Percentiles rank a stretch among this genome's conserved stretches.
Conservation (phyloP, 1,139 yeast genomes). For the Diutina catenulata region DNA sequence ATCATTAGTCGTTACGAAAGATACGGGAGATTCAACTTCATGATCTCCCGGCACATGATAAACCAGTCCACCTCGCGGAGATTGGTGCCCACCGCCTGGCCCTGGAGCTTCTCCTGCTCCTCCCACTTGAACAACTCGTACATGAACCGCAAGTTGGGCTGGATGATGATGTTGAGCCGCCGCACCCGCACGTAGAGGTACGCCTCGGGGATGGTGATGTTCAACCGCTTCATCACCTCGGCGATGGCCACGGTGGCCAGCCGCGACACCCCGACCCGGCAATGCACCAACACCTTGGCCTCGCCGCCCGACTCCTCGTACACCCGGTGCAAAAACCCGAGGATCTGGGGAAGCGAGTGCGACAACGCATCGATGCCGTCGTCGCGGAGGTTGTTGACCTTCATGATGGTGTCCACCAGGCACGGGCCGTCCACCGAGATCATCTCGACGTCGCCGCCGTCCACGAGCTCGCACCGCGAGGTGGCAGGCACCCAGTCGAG, state of each 20-base stretch:
- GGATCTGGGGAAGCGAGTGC: slow-evolving; percentile 22
- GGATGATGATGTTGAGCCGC: slow-evolving; percentile 34
- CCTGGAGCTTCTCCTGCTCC: slow-evolving; percentile 15
- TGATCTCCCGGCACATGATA: slow-evolving; percentile 76
- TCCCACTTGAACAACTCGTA: slow-evolving; percentile 41
- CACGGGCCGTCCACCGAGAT: slow-evolving; percentile 7
- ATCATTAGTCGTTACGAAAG: slow-evolving; percentile 9
- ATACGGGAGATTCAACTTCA: slow-evolving; percentile 59
- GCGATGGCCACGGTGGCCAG: slow-evolving; percentile 40
- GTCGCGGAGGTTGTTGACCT: slow-evolving; percentile 34
- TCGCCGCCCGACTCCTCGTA: slow-evolving; percentile 17
- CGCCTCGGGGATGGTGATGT: slow-evolving; percentile 27
- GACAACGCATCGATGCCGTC: slow-evolving; percentile 36
- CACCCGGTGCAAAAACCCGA: slow-evolving; percentile 24
- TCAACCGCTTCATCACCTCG: slow-evolving; percentile 32
- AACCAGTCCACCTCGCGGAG: slow-evolving; percentile 81
- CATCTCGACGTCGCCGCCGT: slow-evolving; percentile 23
- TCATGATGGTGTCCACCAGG: slow-evolving; percentile 25
- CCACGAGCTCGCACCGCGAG: slow-evolving; percentile 15
- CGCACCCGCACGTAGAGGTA: slow-evolving; percentile 36
- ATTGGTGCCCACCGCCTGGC: slow-evolving; percentile 13
- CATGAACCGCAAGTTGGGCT: slow-evolving; percentile 37
- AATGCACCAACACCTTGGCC: slow-evolving; percentile 31
- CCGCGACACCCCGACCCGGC: slow-evolving; percentile 40
- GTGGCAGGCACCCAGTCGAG: slow-evolving; percentile 46